phyloP scores from a whole-genome alignment of 306 rosid genomes.

The Casuarina cunninghamiana region DNA sequence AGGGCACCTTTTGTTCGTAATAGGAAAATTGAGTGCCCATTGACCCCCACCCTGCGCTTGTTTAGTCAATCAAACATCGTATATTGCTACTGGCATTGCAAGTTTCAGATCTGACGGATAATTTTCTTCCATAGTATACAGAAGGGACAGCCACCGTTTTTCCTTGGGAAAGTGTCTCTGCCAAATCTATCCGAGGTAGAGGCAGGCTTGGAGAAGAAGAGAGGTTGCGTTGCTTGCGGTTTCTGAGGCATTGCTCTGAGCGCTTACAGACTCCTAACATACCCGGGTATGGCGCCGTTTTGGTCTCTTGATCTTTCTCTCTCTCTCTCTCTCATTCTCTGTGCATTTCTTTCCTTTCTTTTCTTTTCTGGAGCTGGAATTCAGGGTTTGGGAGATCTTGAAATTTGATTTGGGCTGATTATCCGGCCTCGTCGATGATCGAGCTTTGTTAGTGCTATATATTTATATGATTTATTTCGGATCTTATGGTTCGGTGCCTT shows the following conservation, averaged over 20 bases:
- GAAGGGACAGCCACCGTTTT: neutral
- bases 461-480: neutral
- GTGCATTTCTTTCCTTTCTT: neutral
- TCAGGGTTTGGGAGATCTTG: neutral
- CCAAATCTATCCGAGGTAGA: neutral
- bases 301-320: neutral
- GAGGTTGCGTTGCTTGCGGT: neutral
- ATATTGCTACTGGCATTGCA: too few relatives aligned
- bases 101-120: neutral
- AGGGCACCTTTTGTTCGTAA: neutral
- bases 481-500: neutral
- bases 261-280: neutral
- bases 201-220: neutral
- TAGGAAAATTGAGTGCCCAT: neutral
- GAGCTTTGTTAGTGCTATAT: neutral
- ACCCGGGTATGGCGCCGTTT: neutral
- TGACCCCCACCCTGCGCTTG: neutral
- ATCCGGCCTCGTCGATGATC: neutral
- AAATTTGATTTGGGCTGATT: neutral
- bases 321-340: neutral
- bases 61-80: neutral
- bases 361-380: neutral
- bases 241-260: neutral
- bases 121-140: too few relatives aligned
- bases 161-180: neutral